Evolutionary conservation across 768 basidiomycete genomes (phyloP), one percentile per base, ranked within the genome.

Genomic region (Kondoa malvinella): DNA sequence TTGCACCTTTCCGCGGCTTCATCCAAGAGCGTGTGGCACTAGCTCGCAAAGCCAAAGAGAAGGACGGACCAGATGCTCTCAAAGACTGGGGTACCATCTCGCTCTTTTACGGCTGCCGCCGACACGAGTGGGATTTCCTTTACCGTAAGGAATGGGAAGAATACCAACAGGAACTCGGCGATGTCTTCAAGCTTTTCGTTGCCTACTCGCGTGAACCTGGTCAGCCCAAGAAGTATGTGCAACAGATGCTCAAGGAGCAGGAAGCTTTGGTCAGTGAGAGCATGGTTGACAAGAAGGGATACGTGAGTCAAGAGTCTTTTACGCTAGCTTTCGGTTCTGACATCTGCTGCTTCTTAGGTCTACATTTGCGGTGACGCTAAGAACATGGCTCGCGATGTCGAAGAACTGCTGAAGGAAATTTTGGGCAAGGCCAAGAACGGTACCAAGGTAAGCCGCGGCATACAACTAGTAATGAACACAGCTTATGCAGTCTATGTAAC

Each of bases 1-100:
- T 99, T 67, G 95, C 95, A 59, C 95, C 95, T 8, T 99, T 99
- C 89, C 88, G 95, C 70, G 95, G 94, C 1, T 99, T 99, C 78
- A 83, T 97, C 8, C 95, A 99, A 79, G 95, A 99, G 77, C 89
- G 95, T 72, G 87, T 99, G 57, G 92, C 92, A 12, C 85, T 97
- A 33, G 95, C 92, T 15, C 87, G 89, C 70, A 90, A 91, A 69
- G 88, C 92, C 0, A 82, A 92, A 66, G 92, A 92, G 74, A 96
- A 96, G 83, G 92, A 92, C 74, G 94, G 94, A 4, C 83, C 86
- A 8, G 89, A 92, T 69, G 92, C 88, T 3, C 85, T 99, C 70
- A 83, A 84, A 15, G 92, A 96, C 77, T 99, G 95, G 95, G 95
- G 94, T 56, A 84, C 81, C 61, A 89, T 99, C 77, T 85, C 86